Base-by-base conservation (phyloP, 192 early-diverging fungal species). In the Rhizophagus clarus region DNA sequence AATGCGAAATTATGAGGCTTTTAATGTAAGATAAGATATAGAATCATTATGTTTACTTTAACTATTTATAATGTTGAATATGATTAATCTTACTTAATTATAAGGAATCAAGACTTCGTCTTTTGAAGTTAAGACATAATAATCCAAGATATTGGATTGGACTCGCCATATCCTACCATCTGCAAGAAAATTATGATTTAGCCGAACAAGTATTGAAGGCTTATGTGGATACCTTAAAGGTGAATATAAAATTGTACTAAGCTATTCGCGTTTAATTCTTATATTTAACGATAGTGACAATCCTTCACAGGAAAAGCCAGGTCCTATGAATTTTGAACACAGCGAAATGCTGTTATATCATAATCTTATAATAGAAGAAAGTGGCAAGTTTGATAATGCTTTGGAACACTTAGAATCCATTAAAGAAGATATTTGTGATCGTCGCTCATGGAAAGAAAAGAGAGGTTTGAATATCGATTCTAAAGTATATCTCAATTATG, bases 331-430 rank as follows among this genome's bases (percentile, higher is more conserved):
- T 79, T 92, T 83, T 72, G 95, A 97, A 83, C 87, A 90, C 79
- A 93, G 92, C 69, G 97, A 99, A 84, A 82, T 97, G 74, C 72
- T 92, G 28, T 81, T 99, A 86, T 99, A 96, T 87, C 91, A 94
- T 82, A 96, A 94, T 87, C 87, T 86, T 82, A 77, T 99, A 26
- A 82, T 96, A 42, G 95, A 98, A 84, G 95, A 96, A 80, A 88
- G 80, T 9, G 96, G 96, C 12, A 91, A 97, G 66, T 86, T 87
- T 67, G 81, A 95, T 77, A 82, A 71, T 22, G 97, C 96, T 10
- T 83, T 97, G 60, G 92, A 93, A 10, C 88, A 95, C 81, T 83
- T 99, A 63, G 90, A 92, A 12, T 85, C 88, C 40, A 93, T 97
- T 77, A 90, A 94, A 77, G 74, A 82, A 47, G 88, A 91, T 26